Evolutionary conservation across 306 rosid species (phyloP), one percentile per base, ranked within the genome.

Genomic region (Cicer yamashitae): DNA sequence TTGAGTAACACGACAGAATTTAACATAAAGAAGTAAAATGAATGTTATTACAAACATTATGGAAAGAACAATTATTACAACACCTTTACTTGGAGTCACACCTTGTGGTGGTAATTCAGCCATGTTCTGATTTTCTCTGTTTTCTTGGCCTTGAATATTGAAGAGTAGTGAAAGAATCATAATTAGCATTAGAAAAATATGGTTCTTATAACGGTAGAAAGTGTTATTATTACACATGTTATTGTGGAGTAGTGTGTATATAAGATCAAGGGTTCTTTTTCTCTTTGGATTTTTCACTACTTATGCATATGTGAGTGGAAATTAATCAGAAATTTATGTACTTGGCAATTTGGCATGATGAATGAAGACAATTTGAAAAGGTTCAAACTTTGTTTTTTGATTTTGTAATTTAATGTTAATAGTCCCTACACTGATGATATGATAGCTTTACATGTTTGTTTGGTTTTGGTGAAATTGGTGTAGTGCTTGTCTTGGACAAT

Each of bases 1-100:
- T 25, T 59, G 81, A 25, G 13, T 71, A 6, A 64, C 53, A 40
- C 84, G 76, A 66, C 96, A 94, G 85, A 80, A 75, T 12, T 84
- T 92, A 0, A 88, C 91, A 71, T 88, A 94, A 17, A 63, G 20
- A 54, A 92, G 84, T 8, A 94, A 85, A 43, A 86, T 2, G 25
- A 86, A 59, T 39, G 97, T 79, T 8, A 89, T 6, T 20, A 67
- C 7, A 37, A 94, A 86, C 86, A 89, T 84, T 43, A 77, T 20
- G 25, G 85, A 30, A 5, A 92, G 85, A 7, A 89, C 69, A 18
- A 82, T 83, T 14, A 86, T 66, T 13, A 92, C 84, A 78, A 86
- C 39, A 2, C 37, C 88, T 53, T 86, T 82, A 70, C 84, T 89
- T n/a, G 94, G 91, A 67, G 82, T 86, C 7, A 77, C 68, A 3